These are phyloP conservation scores for Hibiscus mutabilis DNA, from an alignment of 345 rosid species.

Conservation along the genomic window DNA sequence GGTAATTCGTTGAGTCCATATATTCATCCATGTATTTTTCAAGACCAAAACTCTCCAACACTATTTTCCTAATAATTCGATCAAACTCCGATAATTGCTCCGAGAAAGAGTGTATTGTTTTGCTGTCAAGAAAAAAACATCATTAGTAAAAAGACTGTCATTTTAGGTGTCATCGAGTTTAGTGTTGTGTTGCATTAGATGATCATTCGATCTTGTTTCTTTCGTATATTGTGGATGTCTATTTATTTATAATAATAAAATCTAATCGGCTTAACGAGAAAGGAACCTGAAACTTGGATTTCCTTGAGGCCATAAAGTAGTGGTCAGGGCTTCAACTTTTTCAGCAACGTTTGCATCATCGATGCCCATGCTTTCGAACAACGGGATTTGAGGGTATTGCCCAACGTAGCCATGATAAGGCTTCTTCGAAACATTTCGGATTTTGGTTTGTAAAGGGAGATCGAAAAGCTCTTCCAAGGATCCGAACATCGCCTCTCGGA, in stretches of 20 bases:
- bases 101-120: constrained; percentile 31
- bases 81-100: constrained; percentile 40
- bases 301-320: constrained; percentile 48
- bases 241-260: too few relatives aligned
- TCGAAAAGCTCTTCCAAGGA: constrained; percentile 46
- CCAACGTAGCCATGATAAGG: constrained; percentile 62
- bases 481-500: constrained; percentile 23
- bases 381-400: constrained; percentile 49
- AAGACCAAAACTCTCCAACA: constrained; percentile 44
- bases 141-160: background rate
- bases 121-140: constrained; percentile 23
- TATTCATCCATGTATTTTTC: constrained; percentile 50
- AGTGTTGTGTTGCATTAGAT: too few relatives aligned
- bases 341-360: constrained; percentile 31
- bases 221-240: too few relatives aligned
- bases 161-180: background rate
- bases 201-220: background rate
- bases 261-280: too few relatives aligned
- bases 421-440: constrained; percentile 35
- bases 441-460: constrained; percentile 50
- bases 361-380: constrained; percentile 65
- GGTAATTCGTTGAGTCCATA: constrained; percentile 46
- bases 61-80: constrained; percentile 39
- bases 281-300: constrained; percentile 48
- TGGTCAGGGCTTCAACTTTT: constrained; percentile 30